phyloP scores from a whole-genome alignment of 2,329 filamentous ascomycete species.

The Penicillium freii region DNA sequence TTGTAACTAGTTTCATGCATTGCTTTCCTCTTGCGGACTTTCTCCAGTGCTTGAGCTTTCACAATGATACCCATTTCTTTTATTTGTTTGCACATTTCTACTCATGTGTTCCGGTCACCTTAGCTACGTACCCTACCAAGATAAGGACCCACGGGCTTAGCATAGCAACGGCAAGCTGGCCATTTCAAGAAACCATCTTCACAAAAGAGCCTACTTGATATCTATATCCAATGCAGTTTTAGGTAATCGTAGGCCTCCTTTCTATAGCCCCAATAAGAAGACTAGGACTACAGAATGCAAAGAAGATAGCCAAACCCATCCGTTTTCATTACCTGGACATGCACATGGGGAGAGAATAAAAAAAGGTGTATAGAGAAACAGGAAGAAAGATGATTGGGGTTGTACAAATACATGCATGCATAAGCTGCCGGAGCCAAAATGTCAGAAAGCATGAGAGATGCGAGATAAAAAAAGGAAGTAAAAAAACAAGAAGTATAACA shows the following conservation, averaged over 20 bases:
- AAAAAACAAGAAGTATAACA: conserved; percentile 7
- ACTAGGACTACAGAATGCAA: not conserved
- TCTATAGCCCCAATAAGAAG: not conserved
- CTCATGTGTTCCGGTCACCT: not conserved
- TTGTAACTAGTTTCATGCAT: not conserved
- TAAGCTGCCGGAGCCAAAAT: conserved; percentile 30
- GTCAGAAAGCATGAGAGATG: conserved; percentile 29
- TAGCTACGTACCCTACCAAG: not conserved
- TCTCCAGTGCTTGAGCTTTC: not conserved
- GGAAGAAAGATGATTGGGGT: conserved; percentile 26
- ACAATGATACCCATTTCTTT: conserved; percentile 5
- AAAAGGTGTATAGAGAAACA: conserved; percentile 20
- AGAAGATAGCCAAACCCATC: conserved; percentile 19
- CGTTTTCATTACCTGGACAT: conserved; percentile 32
- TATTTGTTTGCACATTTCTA: not conserved
- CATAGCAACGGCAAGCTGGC: not conserved
- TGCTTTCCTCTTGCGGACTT: not conserved
- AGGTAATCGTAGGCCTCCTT: not conserved
- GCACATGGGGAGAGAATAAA: conserved; percentile 19
- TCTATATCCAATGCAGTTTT: not conserved
- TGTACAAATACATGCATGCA: conserved; percentile 43
- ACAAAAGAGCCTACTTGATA: not conserved
- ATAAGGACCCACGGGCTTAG: too few species aligned
- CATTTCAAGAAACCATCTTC: not conserved
- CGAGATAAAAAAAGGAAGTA: conserved; percentile 17